Evolutionary conservation across 257 asterid species (phyloP).

Genomic region (Orobanche coerulescens): DNA sequence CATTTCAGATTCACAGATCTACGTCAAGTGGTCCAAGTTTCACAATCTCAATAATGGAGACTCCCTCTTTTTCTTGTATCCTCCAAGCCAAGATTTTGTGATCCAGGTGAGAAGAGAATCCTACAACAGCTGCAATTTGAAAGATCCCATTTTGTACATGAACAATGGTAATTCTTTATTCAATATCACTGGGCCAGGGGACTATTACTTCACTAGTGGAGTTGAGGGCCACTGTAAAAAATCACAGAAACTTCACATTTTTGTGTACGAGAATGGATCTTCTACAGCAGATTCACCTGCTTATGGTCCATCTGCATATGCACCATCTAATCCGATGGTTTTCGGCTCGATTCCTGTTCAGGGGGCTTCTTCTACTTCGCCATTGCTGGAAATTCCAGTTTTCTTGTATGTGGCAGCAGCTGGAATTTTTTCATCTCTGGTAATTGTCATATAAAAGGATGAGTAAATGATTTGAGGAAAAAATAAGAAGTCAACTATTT

Average conservation of each 20-base stretch:
- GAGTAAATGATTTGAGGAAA: too few species aligned
- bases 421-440: conserved; percentile 18
- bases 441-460: neutral
- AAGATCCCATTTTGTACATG: conserved; percentile 70
- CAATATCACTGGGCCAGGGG: conserved; percentile 54
- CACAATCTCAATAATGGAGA: conserved; percentile 63
- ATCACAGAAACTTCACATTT: conserved; percentile 59
- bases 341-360: conserved; percentile 66
- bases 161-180: conserved; percentile 73
- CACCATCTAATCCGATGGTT: conserved; percentile 57
- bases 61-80: conserved; percentile 78
- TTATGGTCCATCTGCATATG: conserved; percentile 41
- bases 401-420: conserved; percentile 29
- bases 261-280: conserved; percentile 54
- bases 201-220: conserved; percentile 76
- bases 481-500: too few species aligned
- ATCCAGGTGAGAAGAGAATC: conserved; percentile 57
- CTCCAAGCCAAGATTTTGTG: conserved; percentile 90
- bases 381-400: conserved; percentile 22
- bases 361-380: conserved; percentile 31
- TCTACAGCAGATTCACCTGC: conserved; percentile 38
- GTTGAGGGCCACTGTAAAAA: conserved; percentile 55
- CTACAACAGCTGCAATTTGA: conserved; percentile 56
- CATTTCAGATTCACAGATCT: conserved; percentile 47
- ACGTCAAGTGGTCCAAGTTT: conserved; percentile 55